These are phyloP conservation scores for Pseudogymnoascus sp. DNA, from an alignment of 2,329 filamentous ascomycete genomes.

Conservation along the genomic window DNA sequence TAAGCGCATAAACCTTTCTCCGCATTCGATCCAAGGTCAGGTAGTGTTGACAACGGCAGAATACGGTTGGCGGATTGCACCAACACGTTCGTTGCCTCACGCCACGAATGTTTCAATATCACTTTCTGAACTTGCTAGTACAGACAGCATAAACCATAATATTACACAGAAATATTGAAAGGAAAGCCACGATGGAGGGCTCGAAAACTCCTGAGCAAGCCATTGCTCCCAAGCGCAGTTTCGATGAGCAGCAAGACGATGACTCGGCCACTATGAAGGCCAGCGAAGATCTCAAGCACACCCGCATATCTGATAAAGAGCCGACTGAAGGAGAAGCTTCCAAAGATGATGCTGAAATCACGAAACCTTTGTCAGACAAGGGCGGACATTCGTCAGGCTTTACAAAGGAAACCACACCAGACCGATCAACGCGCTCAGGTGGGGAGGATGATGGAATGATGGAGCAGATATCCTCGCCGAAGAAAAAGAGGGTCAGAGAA, in stretches of 20 bases:
- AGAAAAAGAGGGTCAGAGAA: slow-evolving; percentile 49
- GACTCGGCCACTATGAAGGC: slow-evolving; percentile 56
- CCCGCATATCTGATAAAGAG: slow-evolving; percentile 48
- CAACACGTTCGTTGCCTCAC: slow-evolving; percentile 4
- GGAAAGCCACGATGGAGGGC: slow-evolving; percentile 1
- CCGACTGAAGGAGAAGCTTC: slow-evolving; percentile 15
- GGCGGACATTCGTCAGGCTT: slow-evolving; percentile 23
- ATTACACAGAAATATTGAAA: neutral
- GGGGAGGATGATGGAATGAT: slow-evolving; percentile 34
- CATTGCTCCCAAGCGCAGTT: slow-evolving; percentile 7
- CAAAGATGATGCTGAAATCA: slow-evolving; percentile 22
- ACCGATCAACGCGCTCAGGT: slow-evolving; percentile 29
- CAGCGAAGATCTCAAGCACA: slow-evolving; percentile 56
- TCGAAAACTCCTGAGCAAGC: slow-evolving; percentile 6
- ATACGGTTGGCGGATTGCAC: slow-evolving; percentile 3
- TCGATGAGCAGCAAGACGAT: slow-evolving; percentile 30
- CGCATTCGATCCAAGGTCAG: neutral
- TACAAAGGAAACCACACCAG: slow-evolving; percentile 22
- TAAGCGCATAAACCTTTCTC: slow-evolving; percentile 1
- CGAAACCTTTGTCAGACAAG: slow-evolving; percentile 23
- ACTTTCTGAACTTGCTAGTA: neutral
- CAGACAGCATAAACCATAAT: neutral
- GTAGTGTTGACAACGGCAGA: slow-evolving; percentile 1
- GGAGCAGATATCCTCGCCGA: slow-evolving; percentile 49
- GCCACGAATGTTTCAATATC: neutral